Conservation (phyloP, 2,329 filamentous ascomycete genomes). For the Teratosphaeria zuluensis region DNA sequence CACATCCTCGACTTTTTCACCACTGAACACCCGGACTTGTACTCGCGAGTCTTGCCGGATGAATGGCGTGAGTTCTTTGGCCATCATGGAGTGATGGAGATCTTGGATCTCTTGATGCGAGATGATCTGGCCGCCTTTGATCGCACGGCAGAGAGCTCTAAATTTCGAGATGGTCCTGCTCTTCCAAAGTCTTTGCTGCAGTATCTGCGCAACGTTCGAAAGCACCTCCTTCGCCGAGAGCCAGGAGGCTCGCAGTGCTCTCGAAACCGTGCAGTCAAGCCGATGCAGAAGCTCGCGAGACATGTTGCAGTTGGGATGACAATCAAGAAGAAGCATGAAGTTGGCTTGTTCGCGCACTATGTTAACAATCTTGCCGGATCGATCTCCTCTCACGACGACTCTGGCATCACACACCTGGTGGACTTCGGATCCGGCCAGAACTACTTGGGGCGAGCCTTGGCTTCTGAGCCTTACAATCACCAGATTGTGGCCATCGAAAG, state of each 20-base stretch:
- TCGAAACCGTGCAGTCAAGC: conserved; percentile 22
- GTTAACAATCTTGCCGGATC: conserved; percentile 55
- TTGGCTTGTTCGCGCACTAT: conserved; percentile 80
- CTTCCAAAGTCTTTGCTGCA: conserved; percentile 52
- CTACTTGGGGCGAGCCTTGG: conserved; percentile 81
- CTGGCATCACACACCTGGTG: conserved; percentile 68
- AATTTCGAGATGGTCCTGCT: conserved; percentile 38
- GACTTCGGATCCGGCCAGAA: conserved; percentile 97
- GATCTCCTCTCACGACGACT: conserved; percentile 30
- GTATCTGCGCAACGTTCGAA: conserved; percentile 63
- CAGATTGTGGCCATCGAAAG: conserved; percentile 88
- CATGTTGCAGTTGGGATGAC: conserved; percentile 85
- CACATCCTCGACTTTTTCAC: conserved; percentile 94
- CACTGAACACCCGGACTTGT: conserved; percentile 67
- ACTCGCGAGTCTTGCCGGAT: conserved; percentile 62
- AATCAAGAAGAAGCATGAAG: conserved; percentile 90
- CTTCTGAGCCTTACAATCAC: conserved; percentile 74
- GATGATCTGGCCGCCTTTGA: conserved; percentile 54
- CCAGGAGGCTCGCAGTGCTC: conserved; percentile 34
- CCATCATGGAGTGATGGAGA: conserved; percentile 58
- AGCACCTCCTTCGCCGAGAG: conserved; percentile 50
- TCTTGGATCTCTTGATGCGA: conserved; percentile 72
- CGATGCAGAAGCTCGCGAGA: conserved; percentile 51
- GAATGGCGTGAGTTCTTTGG: conserved; percentile 78
- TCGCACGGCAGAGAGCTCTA: conserved; percentile 4